phyloP scores from a whole-genome alignment of 768 basidiomycete genomes.

The Xerocomus potaroensis region DNA sequence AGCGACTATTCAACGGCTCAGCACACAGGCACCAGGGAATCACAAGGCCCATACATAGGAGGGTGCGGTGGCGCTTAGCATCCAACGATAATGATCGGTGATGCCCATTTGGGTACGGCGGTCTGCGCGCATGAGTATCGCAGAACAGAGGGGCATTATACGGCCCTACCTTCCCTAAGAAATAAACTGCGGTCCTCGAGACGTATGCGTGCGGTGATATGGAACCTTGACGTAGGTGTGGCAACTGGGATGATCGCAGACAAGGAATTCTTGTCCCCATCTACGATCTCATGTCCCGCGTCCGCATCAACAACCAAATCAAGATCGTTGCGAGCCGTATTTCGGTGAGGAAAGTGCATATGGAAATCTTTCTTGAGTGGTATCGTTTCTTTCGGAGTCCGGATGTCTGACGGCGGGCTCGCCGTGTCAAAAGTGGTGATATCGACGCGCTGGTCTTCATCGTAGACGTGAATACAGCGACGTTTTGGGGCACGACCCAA shows the following conservation, averaged over 20 bases:
- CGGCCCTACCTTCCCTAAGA: slow-evolving; percentile 35
- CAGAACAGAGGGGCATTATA: background rate
- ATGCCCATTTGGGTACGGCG: slow-evolving; percentile 24
- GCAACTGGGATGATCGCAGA: slow-evolving; percentile 10
- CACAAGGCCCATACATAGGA: slow-evolving; percentile 39
- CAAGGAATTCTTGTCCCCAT: background rate
- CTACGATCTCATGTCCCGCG: background rate
- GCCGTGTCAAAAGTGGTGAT: slow-evolving; percentile 23
- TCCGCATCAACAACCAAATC: slow-evolving; percentile 25
- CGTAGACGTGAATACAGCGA: slow-evolving; percentile 37
- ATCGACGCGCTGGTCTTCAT: slow-evolving; percentile 33
- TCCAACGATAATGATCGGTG: slow-evolving; percentile 45
- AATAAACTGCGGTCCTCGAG: slow-evolving; percentile 44
- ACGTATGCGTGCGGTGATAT: slow-evolving; percentile 40
- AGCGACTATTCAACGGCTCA: slow-evolving; percentile 20
- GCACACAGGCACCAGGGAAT: background rate
- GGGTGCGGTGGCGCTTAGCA: slow-evolving; percentile 40
- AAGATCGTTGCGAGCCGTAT: slow-evolving; percentile 35
- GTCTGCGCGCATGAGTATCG: slow-evolving; percentile 26
- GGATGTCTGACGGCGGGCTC: background rate
- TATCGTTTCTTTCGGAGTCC: background rate
- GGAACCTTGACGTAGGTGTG: slow-evolving; percentile 38
- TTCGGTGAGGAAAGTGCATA: slow-evolving; percentile 40
- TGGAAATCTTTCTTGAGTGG: slow-evolving; percentile 25
- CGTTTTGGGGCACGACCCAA: slow-evolving; percentile 42